These are phyloP conservation scores for Penicillium coffeae DNA, from an alignment of 495 filamentous ascomycete species.

Conservation along the genomic window DNA sequence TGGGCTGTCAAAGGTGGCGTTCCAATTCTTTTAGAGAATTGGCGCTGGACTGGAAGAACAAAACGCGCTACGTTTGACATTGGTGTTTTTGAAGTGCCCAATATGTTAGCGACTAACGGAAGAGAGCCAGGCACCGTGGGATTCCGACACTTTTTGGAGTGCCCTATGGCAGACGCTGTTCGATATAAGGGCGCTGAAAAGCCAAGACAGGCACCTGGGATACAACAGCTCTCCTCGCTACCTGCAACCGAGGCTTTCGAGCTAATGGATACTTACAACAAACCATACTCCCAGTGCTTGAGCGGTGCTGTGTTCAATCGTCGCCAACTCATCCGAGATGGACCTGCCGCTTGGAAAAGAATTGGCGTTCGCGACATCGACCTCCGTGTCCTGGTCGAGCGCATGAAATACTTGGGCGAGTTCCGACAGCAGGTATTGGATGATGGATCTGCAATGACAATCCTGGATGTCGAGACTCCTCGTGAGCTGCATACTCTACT, in stretches of 20 bases:
- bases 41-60: conserved; percentile 21
- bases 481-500: conserved; percentile 43
- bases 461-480: conserved; percentile 40
- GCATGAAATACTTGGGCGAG: conserved; percentile 40
- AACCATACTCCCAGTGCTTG: conserved; percentile 31
- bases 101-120: conserved; percentile 69
- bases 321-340: conserved; percentile 31
- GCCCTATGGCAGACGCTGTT: conserved; percentile 60
- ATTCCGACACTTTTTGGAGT: conserved; percentile 69
- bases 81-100: conserved; percentile 59
- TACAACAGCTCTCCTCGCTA: conserved; percentile 29
- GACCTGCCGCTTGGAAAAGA: conserved; percentile 36
- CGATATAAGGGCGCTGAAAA: conserved; percentile 33
- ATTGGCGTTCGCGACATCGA: conserved; percentile 42
- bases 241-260: conserved; percentile 33
- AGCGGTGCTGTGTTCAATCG: conserved; percentile 35
- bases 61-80: conserved; percentile 54
- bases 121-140: conserved; percentile 71
- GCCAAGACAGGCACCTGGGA: conserved; percentile 23
- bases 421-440: conserved; percentile 36
- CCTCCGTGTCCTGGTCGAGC: conserved; percentile 33
- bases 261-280: conserved; percentile 33
- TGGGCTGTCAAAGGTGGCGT: conserved; percentile 33
- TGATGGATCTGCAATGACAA: conserved; percentile 27
- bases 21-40: conserved; percentile 22